phyloP scores from a whole-genome alignment of 1,139 yeast species.

The Geotrichum histeridarum region DNA sequence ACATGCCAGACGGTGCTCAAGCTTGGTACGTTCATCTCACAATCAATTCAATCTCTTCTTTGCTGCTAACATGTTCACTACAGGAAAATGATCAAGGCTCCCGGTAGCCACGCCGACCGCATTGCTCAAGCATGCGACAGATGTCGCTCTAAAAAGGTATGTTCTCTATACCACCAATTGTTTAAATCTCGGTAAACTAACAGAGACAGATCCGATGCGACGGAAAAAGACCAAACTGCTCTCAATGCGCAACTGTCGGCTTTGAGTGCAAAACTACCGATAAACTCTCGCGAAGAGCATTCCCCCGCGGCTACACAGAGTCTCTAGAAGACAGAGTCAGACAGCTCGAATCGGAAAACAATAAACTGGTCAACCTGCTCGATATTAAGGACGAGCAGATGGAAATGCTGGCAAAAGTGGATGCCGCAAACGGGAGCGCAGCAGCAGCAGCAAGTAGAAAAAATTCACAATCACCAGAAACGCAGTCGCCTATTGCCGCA shows the following conservation, averaged over 20 bases:
- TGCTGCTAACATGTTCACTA: neutral
- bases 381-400: constrained; percentile 61
- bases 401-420: constrained; percentile 36
- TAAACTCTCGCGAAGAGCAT: constrained; percentile 62
- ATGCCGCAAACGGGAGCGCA: constrained; percentile 13
- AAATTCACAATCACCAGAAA: neutral
- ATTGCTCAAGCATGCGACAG: constrained; percentile 86
- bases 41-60: neutral
- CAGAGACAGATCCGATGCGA: constrained; percentile 55
- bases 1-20: constrained; percentile 23
- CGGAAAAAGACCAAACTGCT: constrained; percentile 55
- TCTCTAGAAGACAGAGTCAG: constrained; percentile 59
- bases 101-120: constrained; percentile 53
- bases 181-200: neutral
- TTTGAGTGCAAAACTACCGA: constrained; percentile 73
- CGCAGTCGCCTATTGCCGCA: neutral
- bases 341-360: constrained; percentile 57
- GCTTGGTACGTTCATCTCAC: constrained; percentile 18
- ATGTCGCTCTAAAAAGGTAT: constrained; percentile 60
- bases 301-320: constrained; percentile 73
- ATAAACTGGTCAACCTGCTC: constrained; percentile 46
- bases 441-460: neutral
- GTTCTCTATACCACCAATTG: neutral
- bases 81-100: constrained; percentile 56
- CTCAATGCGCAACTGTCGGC: constrained; percentile 61